A percentile compares a stretch with the other conserved stretches of the same genome.
Conservation (phyloP, 306 rosid species). For the Argentina anserina region DNA sequence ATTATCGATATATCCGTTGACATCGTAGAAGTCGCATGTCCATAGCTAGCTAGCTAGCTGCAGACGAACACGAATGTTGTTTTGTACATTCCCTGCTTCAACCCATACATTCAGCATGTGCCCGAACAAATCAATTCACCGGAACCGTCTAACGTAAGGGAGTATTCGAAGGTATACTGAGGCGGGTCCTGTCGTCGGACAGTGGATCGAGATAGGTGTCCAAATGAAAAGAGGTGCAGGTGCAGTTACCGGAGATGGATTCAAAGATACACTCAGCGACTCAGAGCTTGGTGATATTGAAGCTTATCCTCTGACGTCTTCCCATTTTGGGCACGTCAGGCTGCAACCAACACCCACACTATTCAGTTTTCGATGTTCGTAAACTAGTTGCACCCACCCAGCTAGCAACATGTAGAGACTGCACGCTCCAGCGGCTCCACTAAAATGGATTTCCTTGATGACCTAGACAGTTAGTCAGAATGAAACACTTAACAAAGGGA, state of each 20-base stretch:
- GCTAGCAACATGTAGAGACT: background rate
- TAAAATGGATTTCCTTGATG: no score
- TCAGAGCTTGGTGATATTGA: constrained; percentile 1
- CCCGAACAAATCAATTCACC: constrained; percentile 18
- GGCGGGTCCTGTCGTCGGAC: constrained; percentile 10
- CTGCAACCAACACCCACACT: background rate
- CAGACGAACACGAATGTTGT: background rate
- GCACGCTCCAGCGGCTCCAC: no score
- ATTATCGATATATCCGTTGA: background rate
- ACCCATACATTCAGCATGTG: background rate
- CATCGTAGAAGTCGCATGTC: background rate
- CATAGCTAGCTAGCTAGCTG: background rate
- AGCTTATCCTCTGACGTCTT: background rate
- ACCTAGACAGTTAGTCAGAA: no score
- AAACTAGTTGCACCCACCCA: background rate
- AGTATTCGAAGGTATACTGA: no score
- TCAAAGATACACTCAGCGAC: background rate
- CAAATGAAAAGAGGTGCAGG: background rate
- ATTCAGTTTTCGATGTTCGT: background rate
- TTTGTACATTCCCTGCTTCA: background rate
- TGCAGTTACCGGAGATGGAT: background rate
- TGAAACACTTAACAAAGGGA: no score
- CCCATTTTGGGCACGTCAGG: background rate
- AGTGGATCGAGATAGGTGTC: constrained; percentile 4
- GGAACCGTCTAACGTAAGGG: constrained; percentile 7